Percentiles rank a stretch among this genome's conserved stretches.
Conservation (phyloP, 768 basidiomycete genomes). For the Auricularia sp. region DNA sequence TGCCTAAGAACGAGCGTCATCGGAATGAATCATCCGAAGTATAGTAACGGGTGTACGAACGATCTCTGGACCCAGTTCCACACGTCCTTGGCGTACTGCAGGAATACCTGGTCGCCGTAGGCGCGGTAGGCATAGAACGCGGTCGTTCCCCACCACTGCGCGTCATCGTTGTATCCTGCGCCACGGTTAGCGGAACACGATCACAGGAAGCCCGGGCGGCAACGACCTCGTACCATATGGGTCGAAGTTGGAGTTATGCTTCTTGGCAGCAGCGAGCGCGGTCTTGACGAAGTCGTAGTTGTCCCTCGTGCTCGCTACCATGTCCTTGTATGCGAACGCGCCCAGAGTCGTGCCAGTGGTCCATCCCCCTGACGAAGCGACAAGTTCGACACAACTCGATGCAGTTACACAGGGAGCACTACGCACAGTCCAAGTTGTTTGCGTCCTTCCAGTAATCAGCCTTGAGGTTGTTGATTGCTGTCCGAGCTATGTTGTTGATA, state of each 20-base stretch:
- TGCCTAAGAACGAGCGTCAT: slow-evolving; percentile 20
- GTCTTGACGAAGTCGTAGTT: neutral
- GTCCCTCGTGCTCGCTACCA: neutral
- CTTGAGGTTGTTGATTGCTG: neutral
- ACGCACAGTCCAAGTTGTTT: neutral
- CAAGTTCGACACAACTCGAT: neutral
- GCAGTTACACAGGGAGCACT: too few relatives aligned
- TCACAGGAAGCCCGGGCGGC: too few relatives aligned
- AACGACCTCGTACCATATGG: neutral
- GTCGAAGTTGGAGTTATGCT: neutral
- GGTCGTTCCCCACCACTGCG: slow-evolving; percentile 44
- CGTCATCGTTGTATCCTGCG: neutral
- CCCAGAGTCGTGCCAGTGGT: neutral
- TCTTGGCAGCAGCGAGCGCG: neutral
- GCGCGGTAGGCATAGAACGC: slow-evolving; percentile 39
- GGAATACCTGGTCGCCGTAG: slow-evolving; percentile 32
- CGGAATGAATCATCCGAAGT: neutral
- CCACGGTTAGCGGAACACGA: too few relatives aligned
- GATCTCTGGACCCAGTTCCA: slow-evolving; percentile 40
- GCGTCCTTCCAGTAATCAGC: neutral
- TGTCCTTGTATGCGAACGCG: neutral
- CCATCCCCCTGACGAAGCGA: neutral
- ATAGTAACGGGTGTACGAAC: slow-evolving; percentile 18
- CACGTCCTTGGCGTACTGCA: slow-evolving; percentile 34
- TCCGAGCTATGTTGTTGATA: neutral